Conservation (phyloP, 192 early-diverging fungal genomes). For the Ramicandelaber brevisporus region DNA sequence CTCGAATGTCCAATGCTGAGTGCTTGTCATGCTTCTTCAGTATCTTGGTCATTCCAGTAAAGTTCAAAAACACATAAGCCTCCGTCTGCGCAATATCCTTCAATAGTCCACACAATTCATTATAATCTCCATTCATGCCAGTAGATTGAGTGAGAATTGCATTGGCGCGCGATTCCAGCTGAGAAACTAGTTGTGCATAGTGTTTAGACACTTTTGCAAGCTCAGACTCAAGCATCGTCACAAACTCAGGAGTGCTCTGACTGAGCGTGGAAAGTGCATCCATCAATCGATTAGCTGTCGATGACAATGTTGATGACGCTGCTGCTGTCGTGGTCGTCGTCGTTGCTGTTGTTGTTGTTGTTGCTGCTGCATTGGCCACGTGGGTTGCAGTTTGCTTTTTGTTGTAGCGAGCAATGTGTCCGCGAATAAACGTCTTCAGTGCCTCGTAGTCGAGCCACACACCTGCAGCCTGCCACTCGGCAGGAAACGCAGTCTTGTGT, state of each 20-base stretch:
- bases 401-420: constrained; percentile 21
- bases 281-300: constrained; percentile 28
- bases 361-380: constrained; percentile 10
- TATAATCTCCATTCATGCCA: constrained; percentile 6
- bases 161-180: constrained; percentile 8
- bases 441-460: constrained; percentile 44
- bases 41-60: constrained; percentile 64
- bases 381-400: constrained; percentile 19
- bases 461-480: constrained; percentile 34
- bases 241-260: constrained; percentile 33
- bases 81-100: constrained; percentile 42
- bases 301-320: constrained; percentile 3
- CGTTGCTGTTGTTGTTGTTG: constrained; percentile 10
- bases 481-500: constrained; percentile 31
- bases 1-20: constrained; percentile 44
- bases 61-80: constrained; percentile 62
- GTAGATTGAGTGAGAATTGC: constrained; percentile 1
- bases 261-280: constrained; percentile 25
- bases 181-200: constrained; percentile 24
- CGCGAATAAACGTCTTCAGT: constrained; percentile 40
- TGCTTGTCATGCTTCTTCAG: constrained; percentile 71
- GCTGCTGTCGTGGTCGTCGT: constrained; percentile 4
- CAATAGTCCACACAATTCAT: constrained; percentile 18
- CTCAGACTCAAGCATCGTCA: constrained; percentile 33
- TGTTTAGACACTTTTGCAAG: too few species aligned